Evolutionary conservation across 2,329 filamentous ascomycete species (phyloP).

Genomic region (Penicillium sp.): DNA sequence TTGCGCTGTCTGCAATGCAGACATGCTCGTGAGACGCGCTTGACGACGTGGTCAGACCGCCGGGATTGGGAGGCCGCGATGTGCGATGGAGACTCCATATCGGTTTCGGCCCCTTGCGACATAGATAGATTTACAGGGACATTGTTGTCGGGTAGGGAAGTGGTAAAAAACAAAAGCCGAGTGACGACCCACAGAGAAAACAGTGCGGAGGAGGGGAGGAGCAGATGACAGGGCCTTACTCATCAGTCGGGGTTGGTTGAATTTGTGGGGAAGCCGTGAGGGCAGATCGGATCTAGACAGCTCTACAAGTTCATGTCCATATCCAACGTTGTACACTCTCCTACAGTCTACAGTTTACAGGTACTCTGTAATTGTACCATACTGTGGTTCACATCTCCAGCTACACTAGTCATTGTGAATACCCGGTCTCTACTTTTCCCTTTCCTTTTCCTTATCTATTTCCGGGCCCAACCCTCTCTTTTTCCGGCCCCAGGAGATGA

Average conservation of each 20-base stretch:
- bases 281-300: no score
- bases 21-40: conserved; percentile 54
- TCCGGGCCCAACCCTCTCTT: no score
- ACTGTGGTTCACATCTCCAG: no score
- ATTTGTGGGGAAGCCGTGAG: neutral
- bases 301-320: no score
- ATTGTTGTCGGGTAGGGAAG: conserved; percentile 8
- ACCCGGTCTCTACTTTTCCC: neutral
- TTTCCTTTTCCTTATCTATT: neutral
- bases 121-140: conserved; percentile 9
- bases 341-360: no score
- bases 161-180: conserved; percentile 16
- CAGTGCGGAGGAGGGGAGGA: neutral
- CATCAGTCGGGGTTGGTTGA: conserved; percentile 2
- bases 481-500: neutral
- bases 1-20: conserved; percentile 55
- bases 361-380: neutral
- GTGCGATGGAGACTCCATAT: conserved; percentile 24
- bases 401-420: neutral
- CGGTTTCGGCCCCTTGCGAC: conserved; percentile 8
- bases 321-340: no score
- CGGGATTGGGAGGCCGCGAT: conserved; percentile 15
- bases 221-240: neutral
- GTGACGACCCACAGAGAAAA: neutral
- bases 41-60: conserved; percentile 40